Base-by-base conservation (phyloP, 495 filamentous ascomycete genomes). In the Lophiostoma macrostomum region DNA sequence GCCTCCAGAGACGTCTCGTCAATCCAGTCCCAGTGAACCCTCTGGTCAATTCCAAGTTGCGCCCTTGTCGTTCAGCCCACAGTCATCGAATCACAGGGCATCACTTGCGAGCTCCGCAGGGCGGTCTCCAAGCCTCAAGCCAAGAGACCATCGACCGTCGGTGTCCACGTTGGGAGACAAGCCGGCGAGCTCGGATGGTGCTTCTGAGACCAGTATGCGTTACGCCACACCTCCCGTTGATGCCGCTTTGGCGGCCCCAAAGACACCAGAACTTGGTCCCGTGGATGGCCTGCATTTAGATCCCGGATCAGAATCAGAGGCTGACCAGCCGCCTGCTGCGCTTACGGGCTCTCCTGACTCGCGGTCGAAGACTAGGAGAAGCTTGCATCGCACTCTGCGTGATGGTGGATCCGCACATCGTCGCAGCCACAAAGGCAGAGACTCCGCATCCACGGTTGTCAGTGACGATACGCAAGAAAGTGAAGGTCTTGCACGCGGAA, bases 351-450 rank as follows among this genome's bases (percentile, higher is more conserved):
- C 57, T 22, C 66, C 61, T 12, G 53, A 63, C 7, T 60, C 64
- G 2, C 74, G 66, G 69, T 70, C 67, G 61, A 90, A 81, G 47
- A 82, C 86, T 28, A 86, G 93, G 13, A 88, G 88, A 48, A 94
- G 91, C 69, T 74, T 98, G n/a, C 91, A 96, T 60, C 84, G 90
- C 36, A 95, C 90, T n/a, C 77, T 98, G 7, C 82, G 93, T 45
- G 91, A 96, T 51, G 74, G 84, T 28, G 47, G 51, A 27, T 50
- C 50, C 27, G 52, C 40, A 13, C 67, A 70, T 32, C 58, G 59
- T 60, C 79, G 86, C 8, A 83, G 84, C 61, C 83, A 80, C 62
- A 93, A 86, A 63, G 88, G 85, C 19, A 87, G 81, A 63, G 87
- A 89, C 38, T 86, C 87, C 0, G 70, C 76, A 2, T 82, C 86